These are phyloP conservation scores for Paraphoma chrysanthemicola DNA, from an alignment of 2,329 filamentous ascomycete species.

Conservation along the genomic window DNA sequence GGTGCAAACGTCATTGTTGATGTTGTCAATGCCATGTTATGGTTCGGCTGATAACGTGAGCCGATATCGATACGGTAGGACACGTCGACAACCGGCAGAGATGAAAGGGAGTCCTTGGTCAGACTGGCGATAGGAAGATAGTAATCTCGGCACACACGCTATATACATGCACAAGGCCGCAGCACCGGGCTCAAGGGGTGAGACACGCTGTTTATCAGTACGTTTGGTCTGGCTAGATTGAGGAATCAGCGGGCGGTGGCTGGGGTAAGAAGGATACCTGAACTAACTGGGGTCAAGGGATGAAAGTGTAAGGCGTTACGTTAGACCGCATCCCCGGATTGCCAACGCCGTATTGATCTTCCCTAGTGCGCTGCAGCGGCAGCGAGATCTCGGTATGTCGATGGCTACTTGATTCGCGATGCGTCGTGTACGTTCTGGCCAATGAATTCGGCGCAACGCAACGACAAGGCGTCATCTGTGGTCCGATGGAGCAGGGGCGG, in stretches of 20 bases:
- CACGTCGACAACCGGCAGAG: conserved; percentile 17
- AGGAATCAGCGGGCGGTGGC: conserved; percentile 28
- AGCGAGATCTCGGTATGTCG: conserved; percentile 32
- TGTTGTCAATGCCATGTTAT: conserved; percentile 18
- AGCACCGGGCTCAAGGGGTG: conserved; percentile 35
- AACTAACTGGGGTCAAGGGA: conserved; percentile 25
- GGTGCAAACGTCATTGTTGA: conserved; percentile 26
- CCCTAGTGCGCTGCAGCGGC: conserved; percentile 27
- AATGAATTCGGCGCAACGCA: conserved; percentile 24
- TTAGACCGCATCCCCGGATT: conserved; percentile 40
- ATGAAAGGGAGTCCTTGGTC: conserved; percentile 19
- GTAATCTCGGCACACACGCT: conserved; percentile 36
- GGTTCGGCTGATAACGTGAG: neutral
- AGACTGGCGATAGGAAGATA: conserved; percentile 34
- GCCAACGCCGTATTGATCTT: conserved; percentile 27
- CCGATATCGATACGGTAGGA: conserved; percentile 10
- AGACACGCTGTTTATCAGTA: conserved; percentile 43
- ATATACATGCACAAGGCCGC: conserved; percentile 42
- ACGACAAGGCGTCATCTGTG: conserved; percentile 29
- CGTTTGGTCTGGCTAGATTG: conserved; percentile 15
- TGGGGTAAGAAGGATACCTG: conserved; percentile 28
- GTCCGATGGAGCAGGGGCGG: conserved; percentile 23
- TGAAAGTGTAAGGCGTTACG: conserved; percentile 30
- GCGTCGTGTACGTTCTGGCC: conserved; percentile 23
- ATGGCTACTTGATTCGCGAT: conserved; percentile 27